Base-by-base conservation (phyloP, 2,329 filamentous ascomycete genomes). In the Waltergamsia citrina region DNA sequence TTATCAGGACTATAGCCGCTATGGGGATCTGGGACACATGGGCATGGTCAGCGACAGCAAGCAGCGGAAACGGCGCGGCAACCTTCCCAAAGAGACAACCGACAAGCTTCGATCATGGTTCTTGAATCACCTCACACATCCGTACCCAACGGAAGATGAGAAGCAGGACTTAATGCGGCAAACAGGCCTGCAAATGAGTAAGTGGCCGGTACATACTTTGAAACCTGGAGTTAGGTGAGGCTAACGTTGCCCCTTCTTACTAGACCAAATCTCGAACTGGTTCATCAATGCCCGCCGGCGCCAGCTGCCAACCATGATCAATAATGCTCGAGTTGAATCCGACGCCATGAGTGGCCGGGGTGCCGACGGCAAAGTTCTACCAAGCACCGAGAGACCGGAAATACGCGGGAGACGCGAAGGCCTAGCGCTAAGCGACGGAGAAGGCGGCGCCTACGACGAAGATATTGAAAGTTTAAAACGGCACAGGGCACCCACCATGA, bases 11-110 rank as follows among this genome's bases (percentile, higher is more conserved):
- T 63, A 60, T 22, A 53, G 60, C 42, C 58, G 60, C 10, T 59
- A 59, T 16, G 53, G 54, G 12, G 60, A 67, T 4, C 51, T 61
- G 32, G 53, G 59, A 16, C 43, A 49, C 10, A 53, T 54, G 42
- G 54, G 53, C 7, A 43, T 58, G 35, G 52, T 50, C 14, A 57
- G 52, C 3, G 69, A 72, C 37, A 59, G 50, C 38, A 74, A 70
- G 51, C 67, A 67, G 43, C 61, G 74, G 21, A 79, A 76, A 53
- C 69, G 86, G 34, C 71, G 87, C 25, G 87, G 87, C 2, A 94
- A 94, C 49, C 66, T 94, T 4, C 87, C 87, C n/a, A 93, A 93
- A 51, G 82, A 87, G 35, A 85, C 85, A 0, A 94, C 86, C 0
- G 83, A 88, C 51, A 79, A 84, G 43, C 65, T 94, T 26, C 75